phyloP scores from a whole-genome alignment of 345 rosid genomes.

The Combretum micranthum region DNA sequence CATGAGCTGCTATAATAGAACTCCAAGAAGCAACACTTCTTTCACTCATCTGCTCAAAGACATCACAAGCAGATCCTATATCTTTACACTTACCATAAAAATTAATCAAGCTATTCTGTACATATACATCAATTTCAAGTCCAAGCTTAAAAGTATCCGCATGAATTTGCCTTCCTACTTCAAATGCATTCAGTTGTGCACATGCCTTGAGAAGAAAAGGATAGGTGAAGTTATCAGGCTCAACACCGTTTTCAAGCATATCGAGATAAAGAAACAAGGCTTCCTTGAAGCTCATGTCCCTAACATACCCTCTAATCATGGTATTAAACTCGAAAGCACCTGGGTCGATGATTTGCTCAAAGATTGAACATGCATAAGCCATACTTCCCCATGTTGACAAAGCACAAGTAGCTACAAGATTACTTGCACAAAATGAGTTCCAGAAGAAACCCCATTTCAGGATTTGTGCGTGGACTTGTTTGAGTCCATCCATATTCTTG shows the following conservation, averaged over 20 bases:
- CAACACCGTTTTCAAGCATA: conserved; percentile 28
- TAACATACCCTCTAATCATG: conserved; percentile 28
- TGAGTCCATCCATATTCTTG: conserved; percentile 40
- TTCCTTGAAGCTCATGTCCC: conserved; percentile 14
- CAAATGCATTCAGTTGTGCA: conserved; percentile 17
- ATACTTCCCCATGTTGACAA: conserved; percentile 36
- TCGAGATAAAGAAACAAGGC: conserved; percentile 22
- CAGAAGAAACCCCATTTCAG: conserved; percentile 33
- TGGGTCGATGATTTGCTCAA: conserved; percentile 24
- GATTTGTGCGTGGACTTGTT: conserved; percentile 47
- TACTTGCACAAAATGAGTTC: conserved; percentile 29
- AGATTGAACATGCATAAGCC: conserved; percentile 33
- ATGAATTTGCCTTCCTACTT: conserved; percentile 37
- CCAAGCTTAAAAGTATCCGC: conserved; percentile 24
- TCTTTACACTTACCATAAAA: conserved; percentile 33
- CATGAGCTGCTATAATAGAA: conserved; percentile 32
- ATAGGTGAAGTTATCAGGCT: conserved; percentile 33
- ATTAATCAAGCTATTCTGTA: conserved; percentile 31
- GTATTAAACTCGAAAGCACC: conserved; percentile 27
- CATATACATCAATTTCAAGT: conserved; percentile 23
- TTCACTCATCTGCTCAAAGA: conserved; percentile 23
- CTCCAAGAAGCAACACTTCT: conserved; percentile 40
- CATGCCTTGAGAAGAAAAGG: conserved; percentile 35
- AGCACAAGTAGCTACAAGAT: conserved; percentile 32
- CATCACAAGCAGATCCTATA: conserved; percentile 15